Evolutionary conservation across 1,284 basidiomycete genomes (phyloP).

Genomic region (Peniophora sp.): DNA sequence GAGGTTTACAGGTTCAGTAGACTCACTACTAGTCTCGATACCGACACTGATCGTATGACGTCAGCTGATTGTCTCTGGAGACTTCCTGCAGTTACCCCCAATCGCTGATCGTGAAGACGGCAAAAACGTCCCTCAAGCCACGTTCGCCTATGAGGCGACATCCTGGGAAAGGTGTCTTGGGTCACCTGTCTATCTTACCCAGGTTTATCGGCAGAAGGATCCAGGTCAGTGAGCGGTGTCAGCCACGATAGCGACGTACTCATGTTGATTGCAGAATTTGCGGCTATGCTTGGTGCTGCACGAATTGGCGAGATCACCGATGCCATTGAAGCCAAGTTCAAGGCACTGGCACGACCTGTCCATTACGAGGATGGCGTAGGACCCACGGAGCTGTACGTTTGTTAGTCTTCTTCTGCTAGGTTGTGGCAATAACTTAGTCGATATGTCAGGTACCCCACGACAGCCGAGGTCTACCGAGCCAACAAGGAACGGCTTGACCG

Average conservation of each 20-base stretch:
- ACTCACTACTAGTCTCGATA: not conserved
- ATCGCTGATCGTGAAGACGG: conserved; percentile 40
- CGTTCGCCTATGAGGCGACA: conserved; percentile 63
- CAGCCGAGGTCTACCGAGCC: conserved; percentile 51
- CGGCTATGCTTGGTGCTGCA: conserved; percentile 71
- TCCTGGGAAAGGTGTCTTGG: conserved; percentile 47
- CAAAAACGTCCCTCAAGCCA: conserved; percentile 22
- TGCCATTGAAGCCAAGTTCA: conserved; percentile 48
- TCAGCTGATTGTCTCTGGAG: conserved; percentile 68
- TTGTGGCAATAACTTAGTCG: too few relatives aligned
- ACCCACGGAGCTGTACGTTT: conserved; percentile 71
- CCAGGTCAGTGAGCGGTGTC: conserved; percentile 34
- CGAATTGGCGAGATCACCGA: conserved; percentile 45
- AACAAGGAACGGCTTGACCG: conserved; percentile 39
- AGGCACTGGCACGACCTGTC: conserved; percentile 50
- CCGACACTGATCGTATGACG: conserved; percentile 1
- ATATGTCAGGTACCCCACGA: conserved; percentile 51
- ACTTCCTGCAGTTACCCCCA: conserved; percentile 78
- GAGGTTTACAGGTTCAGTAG: conserved; percentile 57
- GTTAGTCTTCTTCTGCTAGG: too few relatives aligned
- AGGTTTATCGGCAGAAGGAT: conserved; percentile 40
- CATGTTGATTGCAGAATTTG: conserved; percentile 35
- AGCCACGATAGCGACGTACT: not conserved
- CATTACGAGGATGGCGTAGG: conserved; percentile 66
- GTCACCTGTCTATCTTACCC: conserved; percentile 26